phyloP scores from a whole-genome alignment of 1,284 basidiomycete species.

The Ganoderma leucocontextum region DNA sequence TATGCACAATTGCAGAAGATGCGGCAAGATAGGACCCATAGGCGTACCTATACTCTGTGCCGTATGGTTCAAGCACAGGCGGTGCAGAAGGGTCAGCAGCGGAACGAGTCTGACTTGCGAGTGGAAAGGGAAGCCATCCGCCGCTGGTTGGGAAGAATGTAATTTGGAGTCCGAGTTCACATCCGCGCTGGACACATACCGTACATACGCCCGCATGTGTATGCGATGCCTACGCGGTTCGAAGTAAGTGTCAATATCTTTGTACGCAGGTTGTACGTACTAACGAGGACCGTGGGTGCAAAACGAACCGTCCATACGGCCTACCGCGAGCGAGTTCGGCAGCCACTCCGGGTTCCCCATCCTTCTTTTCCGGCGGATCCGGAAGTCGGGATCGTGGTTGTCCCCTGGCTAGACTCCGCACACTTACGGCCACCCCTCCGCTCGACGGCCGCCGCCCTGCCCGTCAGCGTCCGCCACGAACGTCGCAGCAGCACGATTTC shows the following conservation, averaged over 20 bases:
- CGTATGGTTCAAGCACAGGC: not conserved
- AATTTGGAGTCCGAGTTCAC: not conserved
- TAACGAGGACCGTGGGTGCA: constrained; percentile 3
- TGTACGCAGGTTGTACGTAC: constrained; percentile 29
- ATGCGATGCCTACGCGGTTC: not conserved
- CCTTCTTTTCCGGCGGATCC: not conserved
- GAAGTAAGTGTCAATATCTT: not conserved
- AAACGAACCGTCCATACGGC: not conserved
- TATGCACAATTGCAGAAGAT: not conserved
- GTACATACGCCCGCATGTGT: not conserved
- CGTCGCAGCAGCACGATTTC: not conserved
- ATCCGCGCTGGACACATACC: not conserved
- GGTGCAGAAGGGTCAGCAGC: not conserved
- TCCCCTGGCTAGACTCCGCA: not conserved
- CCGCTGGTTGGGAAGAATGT: constrained; percentile 1
- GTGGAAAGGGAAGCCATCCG: not conserved
- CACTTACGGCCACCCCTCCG: constrained; percentile 1
- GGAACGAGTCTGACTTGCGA: not conserved
- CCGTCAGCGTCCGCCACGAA: not conserved
- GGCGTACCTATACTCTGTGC: not conserved
- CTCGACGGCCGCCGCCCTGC: not conserved
- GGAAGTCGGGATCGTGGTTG: not conserved
- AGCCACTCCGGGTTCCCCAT: not conserved
- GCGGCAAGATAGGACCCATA: not conserved
- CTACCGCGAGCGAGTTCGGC: not conserved